Evolutionary conservation across 1,284 basidiomycete species (phyloP), one percentile per base, ranked within the genome.

Genomic region (Tylopilus sp.): DNA sequence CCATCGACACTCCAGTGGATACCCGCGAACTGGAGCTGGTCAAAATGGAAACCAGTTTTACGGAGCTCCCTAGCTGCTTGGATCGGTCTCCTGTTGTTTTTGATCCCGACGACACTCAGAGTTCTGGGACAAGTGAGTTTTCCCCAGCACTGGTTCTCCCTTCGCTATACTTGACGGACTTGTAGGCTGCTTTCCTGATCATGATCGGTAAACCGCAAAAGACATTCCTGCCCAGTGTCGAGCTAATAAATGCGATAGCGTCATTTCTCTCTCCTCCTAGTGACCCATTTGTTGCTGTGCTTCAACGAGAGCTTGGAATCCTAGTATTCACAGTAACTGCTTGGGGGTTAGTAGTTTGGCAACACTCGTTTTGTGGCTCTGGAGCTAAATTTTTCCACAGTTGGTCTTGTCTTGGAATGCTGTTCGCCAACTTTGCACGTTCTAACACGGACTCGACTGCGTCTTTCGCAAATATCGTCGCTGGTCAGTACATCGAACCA

Each of bases 231-330:
- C 15, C 13, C 31, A 42, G 26, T 33, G 10, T 26, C 44, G 45
- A 49, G 19, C 33, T 37, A 13, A 46, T 56, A 15, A 33, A 41
- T 18, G 28, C 33, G n/a, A 4, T 51, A 86, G 85, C 77, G 2
- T 71, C 80, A 0, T 79, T 88, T 55, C 61, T 91, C 10, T 83
- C 83, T 12, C 84, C 88, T 0, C 85, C 87, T 0, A 71, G 65
- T 35, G 83, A 84, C 42, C 84, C 86, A 0, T 83, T 89, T 52
- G 71, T 85, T 11, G 73, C 76, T 3, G 80, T 86, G 2, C 60
- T 89, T 18, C 87, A 91, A 59, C 79, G 85, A 6, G 87, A 90
- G 57, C 52, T 80, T 13, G 70, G 80, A n/a, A 79, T 84, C 25
- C 56, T 87, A 3, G 41, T 75, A 1, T 78, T 83, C 30, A 75